Evolutionary conservation across 2,329 filamentous ascomycete genomes (phyloP).

Genomic region (Cytospora piceicola): DNA sequence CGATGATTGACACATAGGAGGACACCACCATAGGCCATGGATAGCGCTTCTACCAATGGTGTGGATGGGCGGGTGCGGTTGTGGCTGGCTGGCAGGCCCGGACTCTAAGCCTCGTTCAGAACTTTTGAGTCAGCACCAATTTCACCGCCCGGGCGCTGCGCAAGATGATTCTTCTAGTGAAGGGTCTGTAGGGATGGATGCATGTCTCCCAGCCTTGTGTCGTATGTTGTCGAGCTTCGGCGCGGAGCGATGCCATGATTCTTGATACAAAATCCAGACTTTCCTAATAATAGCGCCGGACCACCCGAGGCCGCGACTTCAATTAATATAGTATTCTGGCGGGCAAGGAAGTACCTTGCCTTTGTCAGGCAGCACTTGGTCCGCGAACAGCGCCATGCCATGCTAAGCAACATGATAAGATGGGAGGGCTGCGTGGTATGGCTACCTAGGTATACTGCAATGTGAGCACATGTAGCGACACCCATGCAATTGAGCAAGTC

Average conservation of each 20-base stretch:
- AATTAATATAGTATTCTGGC: no score
- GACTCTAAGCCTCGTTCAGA: not conserved
- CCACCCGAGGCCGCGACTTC: not conserved
- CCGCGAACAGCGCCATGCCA: not conserved
- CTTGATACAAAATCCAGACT: not conserved
- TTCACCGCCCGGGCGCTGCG: not conserved
- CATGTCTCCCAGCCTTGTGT: not conserved
- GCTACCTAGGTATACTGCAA: not conserved
- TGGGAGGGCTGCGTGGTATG: not conserved
- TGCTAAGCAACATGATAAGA: not conserved
- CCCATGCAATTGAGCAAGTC: not conserved
- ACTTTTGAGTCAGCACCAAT: not conserved
- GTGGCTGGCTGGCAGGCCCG: constrained; percentile 1
- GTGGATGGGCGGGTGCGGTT: not conserved
- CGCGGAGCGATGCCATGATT: not conserved
- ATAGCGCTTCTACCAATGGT: not conserved
- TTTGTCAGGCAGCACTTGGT: not conserved
- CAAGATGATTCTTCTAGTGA: not conserved
- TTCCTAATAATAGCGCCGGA: not conserved
- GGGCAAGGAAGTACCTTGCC: not conserved
- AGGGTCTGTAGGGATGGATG: not conserved
- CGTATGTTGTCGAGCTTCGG: not conserved
- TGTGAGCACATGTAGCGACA: not conserved
- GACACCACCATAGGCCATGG: not conserved
- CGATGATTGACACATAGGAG: not conserved